Base-by-base conservation (phyloP, 768 basidiomycete species). In the Russula foetens region DNA sequence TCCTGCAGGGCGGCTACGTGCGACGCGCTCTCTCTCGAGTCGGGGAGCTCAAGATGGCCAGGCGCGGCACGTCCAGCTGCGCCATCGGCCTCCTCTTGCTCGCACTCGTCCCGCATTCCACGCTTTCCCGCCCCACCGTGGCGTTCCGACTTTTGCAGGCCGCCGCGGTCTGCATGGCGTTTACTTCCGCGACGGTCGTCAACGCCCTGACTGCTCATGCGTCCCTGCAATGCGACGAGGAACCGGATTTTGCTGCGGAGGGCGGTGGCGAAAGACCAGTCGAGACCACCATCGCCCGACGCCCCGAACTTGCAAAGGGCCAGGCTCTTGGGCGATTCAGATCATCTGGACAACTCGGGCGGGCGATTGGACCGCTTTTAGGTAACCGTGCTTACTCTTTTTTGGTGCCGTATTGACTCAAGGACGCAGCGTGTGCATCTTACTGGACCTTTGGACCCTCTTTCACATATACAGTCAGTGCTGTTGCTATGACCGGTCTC, bases 131-230 rank as follows among this genome's bases (percentile, higher is more conserved):
- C 24, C 73, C 76, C 29, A 71, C 70, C 19, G 45, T 82, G 29
- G 80, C 81, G 12, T 75, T 82, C 66, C 78, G 75, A 39, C 73
- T 84, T 19, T 74, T 89, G 17, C 83, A 83, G 68, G 77, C 73
- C n/a, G 87, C 90, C 7, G 90, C 92, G 0, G 79, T 88, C 5
- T 90, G 86, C 68, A 79, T 98, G 74, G 92, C 93, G 4, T 97
- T 93, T 75, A 97, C 96, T 5, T 90, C 87, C 62, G 95, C 96
- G 5, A 97, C 93, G 1, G 95, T 97, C 52, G 96, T 99, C 63
- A 98, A 90, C 69, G 84, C 91, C 9, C 77, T 99, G 65, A 99
- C 93, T 39, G 86, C 94, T 26, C 84, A 87, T 63, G 96, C 95
- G 11, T 94, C 92, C 15, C 71, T 94, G 65, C 92, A 95, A 73